phyloP scores from a whole-genome alignment of 1,284 basidiomycete genomes.

The Ustilago bromivora region DNA sequence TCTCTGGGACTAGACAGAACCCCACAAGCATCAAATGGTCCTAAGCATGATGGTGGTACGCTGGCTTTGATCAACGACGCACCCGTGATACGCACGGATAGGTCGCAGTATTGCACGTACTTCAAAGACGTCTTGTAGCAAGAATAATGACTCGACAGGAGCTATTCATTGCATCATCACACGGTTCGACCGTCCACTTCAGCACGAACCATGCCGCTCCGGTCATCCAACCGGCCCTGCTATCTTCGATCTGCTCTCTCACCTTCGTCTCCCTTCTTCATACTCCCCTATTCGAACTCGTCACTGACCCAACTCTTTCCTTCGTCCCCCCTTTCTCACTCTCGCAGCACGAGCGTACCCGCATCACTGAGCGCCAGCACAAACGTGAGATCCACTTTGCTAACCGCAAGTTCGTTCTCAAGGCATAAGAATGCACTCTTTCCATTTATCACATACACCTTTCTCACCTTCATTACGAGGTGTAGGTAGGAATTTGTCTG shows the following conservation, averaged over 20 bases:
- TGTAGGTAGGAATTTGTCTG: not conserved
- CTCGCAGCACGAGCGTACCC: conserved; percentile 63
- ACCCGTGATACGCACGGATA: too few relatives aligned
- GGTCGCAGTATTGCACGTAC: too few relatives aligned
- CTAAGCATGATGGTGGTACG: too few relatives aligned
- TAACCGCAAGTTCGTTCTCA: conserved; percentile 67
- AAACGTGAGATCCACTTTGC: conserved; percentile 69
- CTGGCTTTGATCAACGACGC: too few relatives aligned
- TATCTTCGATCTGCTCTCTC: not conserved
- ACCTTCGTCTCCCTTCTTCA: not conserved
- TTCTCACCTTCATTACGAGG: not conserved
- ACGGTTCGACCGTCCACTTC: too few relatives aligned
- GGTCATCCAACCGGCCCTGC: too few relatives aligned
- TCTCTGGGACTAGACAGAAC: not conserved
- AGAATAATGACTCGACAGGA: too few relatives aligned
- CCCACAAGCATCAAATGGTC: not conserved
- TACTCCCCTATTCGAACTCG: not conserved
- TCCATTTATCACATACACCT: conserved; percentile 1
- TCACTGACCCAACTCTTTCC: conserved; percentile 16
- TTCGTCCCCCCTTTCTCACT: not conserved
- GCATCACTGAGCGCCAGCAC: conserved; percentile 67
- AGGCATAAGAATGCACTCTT: conserved; percentile 60
- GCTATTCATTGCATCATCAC: too few relatives aligned
- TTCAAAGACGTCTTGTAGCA: too few relatives aligned
- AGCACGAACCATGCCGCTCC: too few relatives aligned